Conservation (phyloP, 2,329 filamentous ascomycete species). For the Nemania sp. region DNA sequence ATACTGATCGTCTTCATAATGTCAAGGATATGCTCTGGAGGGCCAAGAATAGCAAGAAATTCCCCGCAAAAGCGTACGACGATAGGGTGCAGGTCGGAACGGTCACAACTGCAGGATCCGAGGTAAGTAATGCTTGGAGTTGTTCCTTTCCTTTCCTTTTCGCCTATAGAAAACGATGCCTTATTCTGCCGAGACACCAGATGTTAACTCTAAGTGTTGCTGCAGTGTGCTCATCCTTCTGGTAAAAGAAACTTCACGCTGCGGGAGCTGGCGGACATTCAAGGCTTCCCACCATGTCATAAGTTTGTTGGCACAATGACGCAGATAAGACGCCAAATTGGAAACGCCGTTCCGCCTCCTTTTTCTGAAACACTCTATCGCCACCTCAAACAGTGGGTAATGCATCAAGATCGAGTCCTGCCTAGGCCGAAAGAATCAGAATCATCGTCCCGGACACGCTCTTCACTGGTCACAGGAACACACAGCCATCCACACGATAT, state of each 20-base stretch:
- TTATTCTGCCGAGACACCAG: too few species aligned
- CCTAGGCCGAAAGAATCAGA: background rate
- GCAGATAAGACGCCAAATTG: conserved; percentile 65
- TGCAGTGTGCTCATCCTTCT: conserved; percentile 62
- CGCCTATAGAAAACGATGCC: too few species aligned
- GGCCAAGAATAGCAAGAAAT: conserved; percentile 30
- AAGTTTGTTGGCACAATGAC: conserved; percentile 51
- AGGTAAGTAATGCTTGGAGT: conserved; percentile 30
- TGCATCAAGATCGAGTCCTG: conserved; percentile 19
- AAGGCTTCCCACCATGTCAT: conserved; percentile 67
- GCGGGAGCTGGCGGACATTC: conserved; percentile 68
- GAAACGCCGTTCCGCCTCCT: conserved; percentile 73
- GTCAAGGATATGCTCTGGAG: conserved; percentile 20
- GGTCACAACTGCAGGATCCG: conserved; percentile 65
- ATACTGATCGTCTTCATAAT: conserved; percentile 45
- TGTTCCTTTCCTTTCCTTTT: too few species aligned
- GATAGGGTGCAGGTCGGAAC: conserved; percentile 54
- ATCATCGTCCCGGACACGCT: background rate
- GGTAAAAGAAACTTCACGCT: conserved; percentile 65
- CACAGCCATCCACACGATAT: background rate
- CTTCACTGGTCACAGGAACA: background rate
- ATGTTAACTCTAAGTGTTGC: too few species aligned
- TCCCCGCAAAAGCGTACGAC: conserved; percentile 47
- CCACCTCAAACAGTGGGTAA: conserved; percentile 49
- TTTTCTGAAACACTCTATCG: conserved; percentile 46